Evolutionary conservation across 202 grass and related monocot species (phyloP).

Genomic region (Setaria viridis): DNA sequence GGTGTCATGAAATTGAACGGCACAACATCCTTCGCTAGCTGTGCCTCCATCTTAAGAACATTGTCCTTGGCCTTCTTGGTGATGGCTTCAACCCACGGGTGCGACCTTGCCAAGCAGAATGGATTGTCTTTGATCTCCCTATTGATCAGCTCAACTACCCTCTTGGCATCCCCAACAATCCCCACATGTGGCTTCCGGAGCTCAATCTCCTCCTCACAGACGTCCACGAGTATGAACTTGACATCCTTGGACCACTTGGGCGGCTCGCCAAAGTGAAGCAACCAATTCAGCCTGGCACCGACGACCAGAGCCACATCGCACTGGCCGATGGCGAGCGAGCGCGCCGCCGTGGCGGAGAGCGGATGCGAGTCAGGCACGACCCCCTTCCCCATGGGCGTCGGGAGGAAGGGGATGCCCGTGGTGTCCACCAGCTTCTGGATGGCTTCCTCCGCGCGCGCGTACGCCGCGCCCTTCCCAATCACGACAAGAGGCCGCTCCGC

Average conservation of each 20-base stretch:
- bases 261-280: conserved; percentile 88
- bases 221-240: conserved; percentile 86
- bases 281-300: conserved; percentile 88
- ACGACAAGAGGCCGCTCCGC: conserved; percentile 81
- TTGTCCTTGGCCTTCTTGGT: conserved; percentile 84
- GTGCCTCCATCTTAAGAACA: conserved; percentile 78
- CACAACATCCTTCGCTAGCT: conserved; percentile 72
- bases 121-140: conserved; percentile 89
- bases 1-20: conserved; percentile 97
- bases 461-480: conserved; percentile 88
- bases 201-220: conserved; percentile 82
- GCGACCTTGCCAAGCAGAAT: conserved; percentile 75
- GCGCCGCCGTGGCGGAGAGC: conserved; percentile 81
- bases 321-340: conserved; percentile 76
- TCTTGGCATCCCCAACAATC: conserved; percentile 78
- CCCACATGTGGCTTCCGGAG: conserved; percentile 82
- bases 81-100: conserved; percentile 86
- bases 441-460: conserved; percentile 67
- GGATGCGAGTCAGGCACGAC: conserved; percentile 77
- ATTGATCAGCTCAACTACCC: conserved; percentile 71
- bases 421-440: conserved; percentile 83
- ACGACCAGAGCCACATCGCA: conserved; percentile 85
- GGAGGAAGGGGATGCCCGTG: conserved; percentile 85
- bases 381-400: conserved; percentile 96
- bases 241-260: conserved; percentile 94